Evolutionary conservation across 2,329 filamentous ascomycete species (phyloP), one percentile per base, ranked within the genome.

Genomic region (Berkeleyomyces basicola): DNA sequence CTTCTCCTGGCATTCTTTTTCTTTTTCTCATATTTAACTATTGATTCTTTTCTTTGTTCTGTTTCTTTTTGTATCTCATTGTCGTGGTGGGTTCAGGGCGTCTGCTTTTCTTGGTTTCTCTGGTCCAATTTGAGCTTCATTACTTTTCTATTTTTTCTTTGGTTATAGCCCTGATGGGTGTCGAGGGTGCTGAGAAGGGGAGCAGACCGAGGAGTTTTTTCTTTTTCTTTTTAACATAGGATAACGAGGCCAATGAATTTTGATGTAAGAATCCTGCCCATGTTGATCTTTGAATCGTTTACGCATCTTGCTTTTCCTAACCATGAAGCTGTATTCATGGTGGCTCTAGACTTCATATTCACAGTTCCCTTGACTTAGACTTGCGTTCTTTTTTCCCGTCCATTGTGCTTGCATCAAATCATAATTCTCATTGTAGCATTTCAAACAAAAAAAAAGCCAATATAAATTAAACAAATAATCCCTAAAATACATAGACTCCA

Each of bases 401-500:
- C 23, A 7, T 39, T 14, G 37, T 53, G 49, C 37, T 55, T 55
- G 31, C 49, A 55, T 55, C 33, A 55, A 55, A 33, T 55, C 49
- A 55, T 55, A 9, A 55, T 16, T 55, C 36, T 37, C 49, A 39
- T 55, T 55, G 49, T 55, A 55, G 49, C 33, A 59, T 47, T 10
- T 16, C 33, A 59, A 31, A 31, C 31, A 59, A 43, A 43, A 59
- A 47, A 23, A 59, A 63, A 40, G n/a, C 49, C 46, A 43, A 60
- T 37, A 63, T 44, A 63, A 57, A 37, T 36, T 36, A 58, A 62
- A 40, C 60, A 57, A 31, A 53, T 36, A 60, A 37, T 40, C 33
- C 58, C 37, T 63, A 42, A 58, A 51, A 60, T 51, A 47, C 62
- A 57, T 40, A 62, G 44, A 59, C 51, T 62, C 51, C 61, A 49